Conservation (phyloP, 2,329 filamentous ascomycete genomes). For the Pseudocercospora musae region DNA sequence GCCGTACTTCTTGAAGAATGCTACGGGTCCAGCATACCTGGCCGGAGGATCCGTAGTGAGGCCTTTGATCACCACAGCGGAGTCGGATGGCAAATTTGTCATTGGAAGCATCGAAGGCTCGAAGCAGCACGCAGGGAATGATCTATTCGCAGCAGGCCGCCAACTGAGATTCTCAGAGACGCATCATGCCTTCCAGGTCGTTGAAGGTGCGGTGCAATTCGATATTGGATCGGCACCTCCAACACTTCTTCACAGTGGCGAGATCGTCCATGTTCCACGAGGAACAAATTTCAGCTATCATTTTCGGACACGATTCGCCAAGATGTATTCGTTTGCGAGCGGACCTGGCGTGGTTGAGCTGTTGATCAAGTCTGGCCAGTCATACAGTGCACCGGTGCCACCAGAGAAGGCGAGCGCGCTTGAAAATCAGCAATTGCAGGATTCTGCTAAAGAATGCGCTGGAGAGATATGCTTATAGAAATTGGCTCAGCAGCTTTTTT, state of each 20-base stretch:
- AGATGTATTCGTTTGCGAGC: constrained; percentile 49
- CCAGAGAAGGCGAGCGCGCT: constrained; percentile 20
- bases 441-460: neutral
- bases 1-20: constrained; percentile 53
- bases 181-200: constrained; percentile 53
- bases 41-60: constrained; percentile 47
- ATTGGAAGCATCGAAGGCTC: constrained; percentile 54
- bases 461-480: neutral
- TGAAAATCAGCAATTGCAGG: neutral
- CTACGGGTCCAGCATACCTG: constrained; percentile 48
- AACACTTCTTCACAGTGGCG: constrained; percentile 43
- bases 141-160: constrained; percentile 32
- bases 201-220: constrained; percentile 48
- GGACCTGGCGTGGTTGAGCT: constrained; percentile 49
- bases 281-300: constrained; percentile 46
- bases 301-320: constrained; percentile 48
- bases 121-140: constrained; percentile 35
- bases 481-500: neutral
- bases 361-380: constrained; percentile 35
- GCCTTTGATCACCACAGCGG: constrained; percentile 49
- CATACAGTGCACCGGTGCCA: constrained; percentile 22
- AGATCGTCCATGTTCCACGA: constrained; percentile 50
- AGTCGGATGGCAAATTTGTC: constrained; percentile 50
- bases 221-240: constrained; percentile 38
- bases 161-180: constrained; percentile 46